phyloP scores from a whole-genome alignment of 306 rosid species.

The cucumber (Cucumis sativus) region DNA sequence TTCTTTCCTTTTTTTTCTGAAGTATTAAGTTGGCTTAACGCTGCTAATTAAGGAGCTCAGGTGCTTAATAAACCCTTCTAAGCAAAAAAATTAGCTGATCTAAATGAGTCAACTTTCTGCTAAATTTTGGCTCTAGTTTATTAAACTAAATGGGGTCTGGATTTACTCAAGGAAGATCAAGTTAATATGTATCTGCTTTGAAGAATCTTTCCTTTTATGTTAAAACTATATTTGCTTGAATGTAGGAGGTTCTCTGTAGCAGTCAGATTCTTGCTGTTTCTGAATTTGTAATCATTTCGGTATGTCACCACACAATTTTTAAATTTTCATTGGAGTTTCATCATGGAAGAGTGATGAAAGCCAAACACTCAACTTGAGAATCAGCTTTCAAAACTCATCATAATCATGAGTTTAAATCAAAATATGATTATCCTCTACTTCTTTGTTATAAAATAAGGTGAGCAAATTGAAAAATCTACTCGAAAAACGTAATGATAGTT shows the following conservation, averaged over 20 bases:
- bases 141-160: background rate
- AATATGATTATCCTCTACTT: background rate
- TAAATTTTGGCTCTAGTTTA: background rate
- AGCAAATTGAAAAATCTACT: no score
- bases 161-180: background rate
- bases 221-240: background rate
- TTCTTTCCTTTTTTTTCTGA: background rate
- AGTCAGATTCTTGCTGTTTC: background rate
- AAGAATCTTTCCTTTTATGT: background rate
- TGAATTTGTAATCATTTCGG: background rate
- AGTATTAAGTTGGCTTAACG: background rate
- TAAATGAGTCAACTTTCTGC: background rate
- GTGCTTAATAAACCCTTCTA: background rate
- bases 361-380: background rate
- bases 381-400: background rate
- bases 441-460: background rate
- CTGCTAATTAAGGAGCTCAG: background rate
- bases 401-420: background rate
- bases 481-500: no score
- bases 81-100: background rate
- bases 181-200: background rate
- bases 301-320: background rate
- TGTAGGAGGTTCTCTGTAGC: background rate
- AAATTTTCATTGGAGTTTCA: background rate
- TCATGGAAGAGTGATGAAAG: background rate